Percentiles rank a stretch among this genome's conserved stretches.
Evolutionary conservation across 2,329 filamentous ascomycete species (phyloP).

Genomic region (Botryotinia calthae): DNA sequence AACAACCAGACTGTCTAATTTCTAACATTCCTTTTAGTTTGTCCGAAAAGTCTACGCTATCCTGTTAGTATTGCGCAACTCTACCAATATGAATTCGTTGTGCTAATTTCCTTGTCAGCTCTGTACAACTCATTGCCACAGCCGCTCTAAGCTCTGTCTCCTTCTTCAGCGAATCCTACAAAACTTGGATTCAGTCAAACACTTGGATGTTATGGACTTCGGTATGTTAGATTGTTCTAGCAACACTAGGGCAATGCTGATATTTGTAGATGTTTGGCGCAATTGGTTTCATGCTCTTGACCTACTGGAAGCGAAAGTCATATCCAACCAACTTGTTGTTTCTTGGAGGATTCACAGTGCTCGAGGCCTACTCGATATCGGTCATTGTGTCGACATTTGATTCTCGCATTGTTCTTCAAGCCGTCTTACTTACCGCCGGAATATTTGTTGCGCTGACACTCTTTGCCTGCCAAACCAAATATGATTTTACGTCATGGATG

Average conservation of each 20-base stretch:
- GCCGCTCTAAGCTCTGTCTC: constrained; percentile 76
- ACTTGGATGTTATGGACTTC: constrained; percentile 83
- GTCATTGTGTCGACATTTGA: constrained; percentile 92
- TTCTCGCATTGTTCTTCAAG: constrained; percentile 79
- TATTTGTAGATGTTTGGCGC: constrained; percentile 66
- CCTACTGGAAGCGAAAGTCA: constrained; percentile 93
- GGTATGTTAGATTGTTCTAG: constrained; percentile 44
- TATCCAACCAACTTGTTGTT: constrained; percentile 95
- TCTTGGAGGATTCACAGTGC: constrained; percentile 81
- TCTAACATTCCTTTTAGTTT: constrained; percentile 59
- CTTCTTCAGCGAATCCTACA: constrained; percentile 80
- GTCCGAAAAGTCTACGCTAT: constrained; percentile 97
- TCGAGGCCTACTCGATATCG: constrained; percentile 91
- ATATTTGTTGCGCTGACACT: constrained; percentile 77
- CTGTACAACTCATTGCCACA: constrained; percentile 87
- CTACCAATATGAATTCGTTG: neutral
- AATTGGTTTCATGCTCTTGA: constrained; percentile 80
- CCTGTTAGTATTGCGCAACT: constrained; percentile 51
- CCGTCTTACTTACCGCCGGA: constrained; percentile 80
- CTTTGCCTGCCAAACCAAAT: constrained; percentile 96
- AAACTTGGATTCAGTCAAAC: constrained; percentile 80
- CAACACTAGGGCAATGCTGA: constrained; percentile 12
- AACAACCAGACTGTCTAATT: neutral
- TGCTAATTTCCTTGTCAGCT: constrained; percentile 45
- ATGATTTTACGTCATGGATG: constrained; percentile 97